Percentiles rank a stretch among this genome's conserved stretches.
phyloP scores from a whole-genome alignment of 140 eudicot species.

The Anethum foeniculum region DNA sequence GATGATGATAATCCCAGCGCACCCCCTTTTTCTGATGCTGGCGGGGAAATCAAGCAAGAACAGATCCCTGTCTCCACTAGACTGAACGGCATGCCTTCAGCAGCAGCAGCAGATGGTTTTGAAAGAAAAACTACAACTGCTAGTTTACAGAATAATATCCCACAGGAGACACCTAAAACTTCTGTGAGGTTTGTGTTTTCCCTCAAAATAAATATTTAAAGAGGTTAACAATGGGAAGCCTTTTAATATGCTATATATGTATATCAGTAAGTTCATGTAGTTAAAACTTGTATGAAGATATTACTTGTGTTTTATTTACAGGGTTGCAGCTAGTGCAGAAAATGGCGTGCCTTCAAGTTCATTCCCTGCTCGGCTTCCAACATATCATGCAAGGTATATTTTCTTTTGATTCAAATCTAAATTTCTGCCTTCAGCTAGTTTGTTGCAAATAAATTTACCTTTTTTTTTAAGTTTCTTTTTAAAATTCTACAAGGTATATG shows the following conservation, averaged over 20 bases:
- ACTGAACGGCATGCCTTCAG: constrained; percentile 16
- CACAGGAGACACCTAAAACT: constrained; percentile 25
- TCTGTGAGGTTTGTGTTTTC: constrained; percentile 39
- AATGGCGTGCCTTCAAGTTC: constrained; percentile 35
- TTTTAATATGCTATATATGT: neutral
- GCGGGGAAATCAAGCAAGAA: constrained; percentile 37
- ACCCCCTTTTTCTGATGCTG: constrained; percentile 55
- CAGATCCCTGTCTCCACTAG: constrained; percentile 21
- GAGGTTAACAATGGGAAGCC: neutral
- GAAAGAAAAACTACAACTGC: constrained; percentile 23
- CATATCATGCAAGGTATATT: constrained; percentile 72
- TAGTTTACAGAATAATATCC: constrained; percentile 19
- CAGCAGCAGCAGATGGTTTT: constrained; percentile 20
- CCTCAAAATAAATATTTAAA: neutral
- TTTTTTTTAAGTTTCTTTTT: too few species aligned
- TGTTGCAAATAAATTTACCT: neutral
- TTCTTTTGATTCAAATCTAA: neutral
- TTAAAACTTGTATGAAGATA: neutral
- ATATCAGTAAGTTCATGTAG: neutral
- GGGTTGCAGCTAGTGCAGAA: constrained; percentile 44
- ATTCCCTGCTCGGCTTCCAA: constrained; percentile 56
- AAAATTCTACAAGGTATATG: neutral
- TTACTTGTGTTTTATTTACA: constrained; percentile 10
- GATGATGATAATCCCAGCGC: constrained; percentile 69
- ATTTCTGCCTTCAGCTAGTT: neutral